phyloP scores from a whole-genome alignment of 495 filamentous ascomycete species.

The Aspergillus steynii region DNA sequence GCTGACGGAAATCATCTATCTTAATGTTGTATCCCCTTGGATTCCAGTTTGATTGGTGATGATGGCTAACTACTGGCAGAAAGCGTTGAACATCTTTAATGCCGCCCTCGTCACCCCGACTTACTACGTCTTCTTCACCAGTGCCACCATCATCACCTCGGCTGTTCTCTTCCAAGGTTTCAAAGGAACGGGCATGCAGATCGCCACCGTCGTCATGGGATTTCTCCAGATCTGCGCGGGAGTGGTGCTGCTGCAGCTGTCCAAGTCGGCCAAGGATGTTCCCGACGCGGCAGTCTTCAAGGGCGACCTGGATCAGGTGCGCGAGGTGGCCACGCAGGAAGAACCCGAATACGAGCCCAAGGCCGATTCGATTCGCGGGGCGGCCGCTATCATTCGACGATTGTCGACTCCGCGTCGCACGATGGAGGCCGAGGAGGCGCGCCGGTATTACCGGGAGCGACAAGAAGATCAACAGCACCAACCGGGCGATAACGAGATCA shows the following conservation, averaged over 20 bases:
- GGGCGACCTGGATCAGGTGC: conserved; percentile 91
- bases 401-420: conserved; percentile 75
- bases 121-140: conserved; percentile 98
- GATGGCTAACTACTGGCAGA: conserved; percentile 57
- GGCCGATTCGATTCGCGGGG: conserved; percentile 91
- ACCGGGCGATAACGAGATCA: conserved; percentile 70
- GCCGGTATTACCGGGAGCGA: conserved; percentile 75
- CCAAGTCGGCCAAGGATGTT: conserved; percentile 96
- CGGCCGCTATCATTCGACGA: conserved; percentile 84
- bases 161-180: conserved; percentile 93
- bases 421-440: conserved; percentile 79
- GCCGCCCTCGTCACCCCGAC: conserved; percentile 96
- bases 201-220: conserved; percentile 87
- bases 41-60: background rate
- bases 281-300: conserved; percentile 91
- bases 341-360: conserved; percentile 95
- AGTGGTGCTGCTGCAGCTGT: conserved; percentile 96
- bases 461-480: conserved; percentile 69
- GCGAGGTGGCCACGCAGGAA: conserved; percentile 89
- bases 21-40: conserved; percentile 71
- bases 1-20: conserved; percentile 87
- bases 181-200: conserved; percentile 78
- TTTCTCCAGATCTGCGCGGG: conserved; percentile 94
- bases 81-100: conserved; percentile 98
- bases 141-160: conserved; percentile 88